Base-by-base conservation (phyloP, 129 eudicot species). In the Kitagawia praeruptora region DNA sequence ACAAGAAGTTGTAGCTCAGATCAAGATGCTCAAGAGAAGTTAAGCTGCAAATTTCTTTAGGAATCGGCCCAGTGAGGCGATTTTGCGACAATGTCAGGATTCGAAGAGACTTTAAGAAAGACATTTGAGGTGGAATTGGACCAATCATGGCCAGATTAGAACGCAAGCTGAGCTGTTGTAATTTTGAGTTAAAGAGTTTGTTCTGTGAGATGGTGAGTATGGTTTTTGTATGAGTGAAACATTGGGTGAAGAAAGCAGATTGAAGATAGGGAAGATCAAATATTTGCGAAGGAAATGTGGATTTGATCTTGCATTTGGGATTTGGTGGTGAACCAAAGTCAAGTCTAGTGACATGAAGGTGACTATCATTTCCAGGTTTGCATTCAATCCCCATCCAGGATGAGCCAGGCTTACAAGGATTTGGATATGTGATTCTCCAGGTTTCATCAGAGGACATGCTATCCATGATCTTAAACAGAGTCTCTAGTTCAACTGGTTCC, bases 311-410 rank as follows among this genome's bases (percentile, higher is more conserved):
- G 87, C 98, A 93, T 8, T 78, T 67, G 67, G 98, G 98, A 83
- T 93, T 88, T 28, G 98, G 98, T 3, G 84, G 85, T 19, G 86
- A 78, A 5, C 98, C 98, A 78, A 93, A 83, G 79, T 90, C 92
- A 58, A 93, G 98, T 67, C 96, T 84, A 11, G 92, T 82, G 79
- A 93, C 98, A 84, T 93, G 98, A 53, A 83, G 81, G 41, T 80
- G 83, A 49, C 85, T 81, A 77, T 88, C 90, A 38, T 74, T 39
- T 28, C 87, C 86, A 38, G 83, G 71, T 79, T 87, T 93, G 90
- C 98, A 93, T 84, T 88, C 92, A 37, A 93, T 87, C 8, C 98
- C 98, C 27, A 82, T 82, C 98, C 98, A 93, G 53, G 90, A 80
- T 54, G 85, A 80, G 64, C 89, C 89, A 10, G 91, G 88, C 46